These are phyloP conservation scores for Coemansia sp. DNA, from an alignment of 192 early-diverging fungal genomes.

Conservation along the genomic window DNA sequence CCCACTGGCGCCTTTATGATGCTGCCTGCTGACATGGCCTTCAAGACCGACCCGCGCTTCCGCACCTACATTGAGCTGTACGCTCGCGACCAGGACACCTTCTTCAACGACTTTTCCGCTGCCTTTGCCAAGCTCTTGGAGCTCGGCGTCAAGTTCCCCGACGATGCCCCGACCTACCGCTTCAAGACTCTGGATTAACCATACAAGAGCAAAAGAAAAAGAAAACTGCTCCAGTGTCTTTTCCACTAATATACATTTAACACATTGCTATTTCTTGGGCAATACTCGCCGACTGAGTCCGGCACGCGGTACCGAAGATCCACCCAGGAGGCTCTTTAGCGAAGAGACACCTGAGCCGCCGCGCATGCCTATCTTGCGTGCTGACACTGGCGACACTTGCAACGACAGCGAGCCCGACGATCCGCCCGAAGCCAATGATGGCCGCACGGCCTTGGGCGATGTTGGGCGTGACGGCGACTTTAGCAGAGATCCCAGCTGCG, in stretches of 20 bases:
- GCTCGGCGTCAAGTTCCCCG: conserved; percentile 74
- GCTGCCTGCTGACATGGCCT: conserved; percentile 71
- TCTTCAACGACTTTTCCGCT: conserved; percentile 88
- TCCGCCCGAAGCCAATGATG: conserved; percentile 10
- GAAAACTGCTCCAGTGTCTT: neutral
- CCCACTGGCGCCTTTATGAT: conserved; percentile 62
- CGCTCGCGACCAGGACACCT: conserved; percentile 78
- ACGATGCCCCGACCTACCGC: conserved; percentile 63
- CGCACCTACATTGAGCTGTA: conserved; percentile 79
- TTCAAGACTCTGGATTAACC: conserved; percentile 59
- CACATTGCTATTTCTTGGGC: conserved; percentile 6
- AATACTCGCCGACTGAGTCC: conserved; percentile 26
- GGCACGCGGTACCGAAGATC: conserved; percentile 31
- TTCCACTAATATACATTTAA: neutral
- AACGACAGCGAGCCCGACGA: conserved; percentile 21
- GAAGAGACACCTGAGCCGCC: conserved; percentile 18
- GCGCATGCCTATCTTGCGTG: conserved; percentile 2
- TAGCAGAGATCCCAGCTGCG: conserved; percentile 22
- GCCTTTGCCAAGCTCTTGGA: conserved; percentile 85
- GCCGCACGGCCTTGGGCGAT: conserved; percentile 1
- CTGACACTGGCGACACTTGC: conserved; percentile 7
- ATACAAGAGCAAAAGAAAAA: neutral
- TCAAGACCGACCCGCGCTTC: conserved; percentile 66
- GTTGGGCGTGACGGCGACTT: conserved; percentile 12
- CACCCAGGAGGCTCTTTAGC: conserved; percentile 27